phyloP scores from a whole-genome alignment of 306 rosid genomes.

The Cucumis cinereus region DNA sequence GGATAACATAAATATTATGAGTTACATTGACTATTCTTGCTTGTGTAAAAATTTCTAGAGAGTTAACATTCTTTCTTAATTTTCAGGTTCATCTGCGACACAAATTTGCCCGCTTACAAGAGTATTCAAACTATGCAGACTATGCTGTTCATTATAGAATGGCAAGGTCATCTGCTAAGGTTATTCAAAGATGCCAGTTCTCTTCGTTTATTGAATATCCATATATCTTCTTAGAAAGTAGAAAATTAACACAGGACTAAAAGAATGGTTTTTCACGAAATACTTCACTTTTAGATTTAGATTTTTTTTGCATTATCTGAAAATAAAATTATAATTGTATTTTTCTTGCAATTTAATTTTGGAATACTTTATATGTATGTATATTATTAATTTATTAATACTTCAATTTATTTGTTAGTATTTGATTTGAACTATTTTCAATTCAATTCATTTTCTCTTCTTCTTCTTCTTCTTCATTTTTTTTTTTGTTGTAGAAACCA shows the following conservation, averaged over 20 bases:
- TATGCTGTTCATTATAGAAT: constrained; percentile 68
- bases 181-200: constrained; percentile 4
- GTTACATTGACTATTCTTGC: not conserved
- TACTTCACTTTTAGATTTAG: not conserved
- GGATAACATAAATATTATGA: not conserved
- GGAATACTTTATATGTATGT: not conserved
- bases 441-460: not conserved
- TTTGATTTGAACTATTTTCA: not conserved
- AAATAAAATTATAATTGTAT: not conserved
- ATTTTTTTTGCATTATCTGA: not conserved
- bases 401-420: not conserved
- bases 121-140: constrained; percentile 84
- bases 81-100: constrained; percentile 81
- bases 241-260: not conserved
- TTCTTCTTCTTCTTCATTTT: too few species aligned
- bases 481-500: too few species aligned
- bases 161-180: constrained; percentile 94
- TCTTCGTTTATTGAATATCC: constrained; percentile 7
- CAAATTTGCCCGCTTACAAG: constrained; percentile 78
- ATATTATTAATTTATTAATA: not conserved
- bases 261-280: not conserved
- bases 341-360: not conserved
- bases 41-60: not conserved
- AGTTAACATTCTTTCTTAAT: constrained; percentile 9
- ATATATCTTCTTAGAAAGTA: not conserved